A percentile compares a stretch with the other conserved stretches of the same genome.
Evolutionary conservation across 441 rosid species (phyloP).

Genomic region (Viola pubescens): DNA sequence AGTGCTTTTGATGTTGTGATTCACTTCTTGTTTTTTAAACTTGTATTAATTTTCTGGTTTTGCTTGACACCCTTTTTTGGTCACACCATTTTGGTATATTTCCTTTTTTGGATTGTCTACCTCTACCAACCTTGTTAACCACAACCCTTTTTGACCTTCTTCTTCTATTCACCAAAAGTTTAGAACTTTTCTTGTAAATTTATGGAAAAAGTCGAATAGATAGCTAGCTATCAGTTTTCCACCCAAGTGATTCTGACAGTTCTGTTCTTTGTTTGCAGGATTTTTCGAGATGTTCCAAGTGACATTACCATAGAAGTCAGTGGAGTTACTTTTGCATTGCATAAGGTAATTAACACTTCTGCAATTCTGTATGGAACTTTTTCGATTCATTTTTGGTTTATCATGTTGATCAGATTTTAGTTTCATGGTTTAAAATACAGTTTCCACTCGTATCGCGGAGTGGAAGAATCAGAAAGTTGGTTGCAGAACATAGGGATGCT

Average conservation of each 20-base stretch:
- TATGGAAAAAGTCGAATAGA: no score
- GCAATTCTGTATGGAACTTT: neutral
- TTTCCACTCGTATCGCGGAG: conserved; percentile 96
- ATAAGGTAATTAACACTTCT: conserved; percentile 49
- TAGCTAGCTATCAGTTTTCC: no score
- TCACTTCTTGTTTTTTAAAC: neutral
- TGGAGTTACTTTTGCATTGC: conserved; percentile 71
- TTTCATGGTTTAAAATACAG: conserved; percentile 35
- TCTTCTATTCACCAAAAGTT: no score
- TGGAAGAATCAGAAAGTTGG: conserved; percentile 72
- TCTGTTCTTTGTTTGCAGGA: conserved; percentile 41
- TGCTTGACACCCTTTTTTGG: neutral
- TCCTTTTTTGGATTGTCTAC: no score
- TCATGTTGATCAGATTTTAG: conserved; percentile 1
- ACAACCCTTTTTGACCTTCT: no score
- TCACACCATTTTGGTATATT: neutral
- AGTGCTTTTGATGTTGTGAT: conserved; percentile 6
- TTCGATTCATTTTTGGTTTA: neutral
- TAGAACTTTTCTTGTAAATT: no score
- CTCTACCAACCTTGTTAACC: no score
- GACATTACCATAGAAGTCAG: conserved; percentile 78
- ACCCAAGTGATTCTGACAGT: no score
- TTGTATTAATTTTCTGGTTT: neutral
- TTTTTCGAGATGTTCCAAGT: conserved; percentile 86
- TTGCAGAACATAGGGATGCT: conserved; percentile 83